Base-by-base conservation (phyloP, 495 filamentous ascomycete genomes). In the Podospora appendiculata region DNA sequence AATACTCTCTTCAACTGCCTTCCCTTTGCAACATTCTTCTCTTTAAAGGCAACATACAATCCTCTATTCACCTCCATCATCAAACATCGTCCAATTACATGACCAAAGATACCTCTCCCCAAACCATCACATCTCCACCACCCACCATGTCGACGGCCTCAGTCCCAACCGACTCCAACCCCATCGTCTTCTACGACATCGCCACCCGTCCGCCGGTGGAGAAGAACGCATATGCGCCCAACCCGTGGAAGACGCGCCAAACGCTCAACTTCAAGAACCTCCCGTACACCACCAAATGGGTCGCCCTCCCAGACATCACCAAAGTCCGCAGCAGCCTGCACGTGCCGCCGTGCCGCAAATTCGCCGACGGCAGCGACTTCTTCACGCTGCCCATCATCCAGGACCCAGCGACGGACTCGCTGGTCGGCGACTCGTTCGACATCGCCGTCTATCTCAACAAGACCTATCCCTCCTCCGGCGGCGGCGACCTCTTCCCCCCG, bases 371-470 rank as follows among this genome's bases (percentile, higher is more conserved):
- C 51, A 65, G 55, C 25, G 72, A 77, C 58, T 86, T 71, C 70
- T 72, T 63, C 61, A 86, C 83, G 2, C 75, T 86, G 0, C 83
- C 83, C 17, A 64, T 83, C 42, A 44, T 86, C n/a, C 52, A 61
- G 0, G 79, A 85, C 58, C 54, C 68, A 4, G 11, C 50, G n/a
- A 78, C 76, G 1, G 51, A 52, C 43, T 48, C 56, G 0, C 17
- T 60, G 1, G 33, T 85, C n/a, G 79, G 83, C 46, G 79, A 85
- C 69, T 79, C 82, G 6, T 80, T 84, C 65, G 78, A 84, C 42
- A 83, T 85, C 55, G 78, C 82, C 35, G 54, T 72, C 39, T 73
- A 86, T 64, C 63, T 86, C 9, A 65, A 86, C 32, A 58, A 69
- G 25, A 74, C 54, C 12, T 80, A 77, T 55, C 25, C 73, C 19